These are phyloP conservation scores for Alternaria alternata DNA, from an alignment of 2,329 filamentous ascomycete species.

Conservation along the genomic window DNA sequence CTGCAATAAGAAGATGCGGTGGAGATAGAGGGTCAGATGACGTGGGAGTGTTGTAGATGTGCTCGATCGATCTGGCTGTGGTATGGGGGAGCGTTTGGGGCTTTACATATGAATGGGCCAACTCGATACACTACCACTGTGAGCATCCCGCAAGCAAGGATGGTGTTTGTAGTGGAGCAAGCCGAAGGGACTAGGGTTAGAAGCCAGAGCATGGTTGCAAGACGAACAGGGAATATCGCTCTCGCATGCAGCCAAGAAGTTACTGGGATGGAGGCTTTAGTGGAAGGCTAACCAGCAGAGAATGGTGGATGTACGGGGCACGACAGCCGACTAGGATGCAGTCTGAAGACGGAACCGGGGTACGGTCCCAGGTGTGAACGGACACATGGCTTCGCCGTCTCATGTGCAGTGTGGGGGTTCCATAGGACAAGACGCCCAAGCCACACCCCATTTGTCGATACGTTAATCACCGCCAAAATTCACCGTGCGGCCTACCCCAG, in stretches of 20 bases:
- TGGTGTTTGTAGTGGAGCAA: conserved; percentile 45
- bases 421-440: conserved; percentile 34
- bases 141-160: conserved; percentile 46
- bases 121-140: conserved; percentile 32
- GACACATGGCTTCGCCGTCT: conserved; percentile 42
- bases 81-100: conserved; percentile 42
- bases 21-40: conserved; percentile 31
- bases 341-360: conserved; percentile 39
- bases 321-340: conserved; percentile 40
- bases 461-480: conserved; percentile 16
- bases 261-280: conserved; percentile 45
- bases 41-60: conserved; percentile 44
- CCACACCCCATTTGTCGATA: conserved; percentile 35
- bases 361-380: conserved; percentile 37
- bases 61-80: conserved; percentile 34
- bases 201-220: conserved; percentile 43
- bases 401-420: conserved; percentile 47
- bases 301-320: conserved; percentile 33
- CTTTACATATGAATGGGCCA: conserved; percentile 46
- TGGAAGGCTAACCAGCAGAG: conserved; percentile 37
- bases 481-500: conserved; percentile 17
- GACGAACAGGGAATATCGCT: conserved; percentile 41
- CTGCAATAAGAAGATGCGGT: conserved; percentile 27
- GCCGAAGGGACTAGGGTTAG: conserved; percentile 38
- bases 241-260: conserved; percentile 47